Evolutionary conservation across 225 moss, liverwort and hornwort genomes (phyloP), one percentile per base, ranked within the genome.

Genomic region (Lunularia cruciata): DNA sequence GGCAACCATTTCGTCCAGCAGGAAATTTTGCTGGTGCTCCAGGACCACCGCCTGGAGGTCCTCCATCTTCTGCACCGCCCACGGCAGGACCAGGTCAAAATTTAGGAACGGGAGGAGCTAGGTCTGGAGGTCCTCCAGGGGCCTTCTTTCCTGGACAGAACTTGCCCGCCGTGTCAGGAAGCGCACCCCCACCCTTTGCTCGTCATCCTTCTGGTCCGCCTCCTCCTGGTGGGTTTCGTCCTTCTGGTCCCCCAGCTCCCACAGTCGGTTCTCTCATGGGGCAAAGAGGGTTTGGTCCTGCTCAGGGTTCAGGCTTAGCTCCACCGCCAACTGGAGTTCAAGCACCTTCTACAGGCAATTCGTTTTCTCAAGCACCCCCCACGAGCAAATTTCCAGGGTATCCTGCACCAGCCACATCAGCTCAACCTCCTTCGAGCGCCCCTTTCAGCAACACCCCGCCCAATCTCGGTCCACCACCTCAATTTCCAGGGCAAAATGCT

Each of bases 41-140:
- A 46, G 75, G 76, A 15, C 55, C 22, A 30, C 58, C 71, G 58
- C 58, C 33, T 27, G 57, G 14, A 59, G 19, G 45, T 37, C 65
- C 66, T 33, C 69, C 72, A 6, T 16, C 16, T 31, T 14, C 72
- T 20, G 58, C 23, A 47, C 69, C 63, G 36, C 63, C 67, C 35
- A 26, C 12, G 32, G 40, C 31, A 70, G 37, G 28, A 33, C 38
- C 67, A 39, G 73, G 31, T 19, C 66, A 65, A 26, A 77, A 71
- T 72, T 67, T 42, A 47, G 72, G 48, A 2, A 45, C 81, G 16
- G 67, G 69, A 66, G 51, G 46, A 60, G 39, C 61, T 45, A 66
- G 72, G 51, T 68, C 73, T 27, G 77, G 69, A 47, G 74, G 70
- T 32, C 71, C 80, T 22, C 72, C 76, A 31, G 64, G 69, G 58